phyloP scores from a whole-genome alignment of 2,329 filamentous ascomycete genomes.

The Pseudogymnoascus verrucosus region DNA sequence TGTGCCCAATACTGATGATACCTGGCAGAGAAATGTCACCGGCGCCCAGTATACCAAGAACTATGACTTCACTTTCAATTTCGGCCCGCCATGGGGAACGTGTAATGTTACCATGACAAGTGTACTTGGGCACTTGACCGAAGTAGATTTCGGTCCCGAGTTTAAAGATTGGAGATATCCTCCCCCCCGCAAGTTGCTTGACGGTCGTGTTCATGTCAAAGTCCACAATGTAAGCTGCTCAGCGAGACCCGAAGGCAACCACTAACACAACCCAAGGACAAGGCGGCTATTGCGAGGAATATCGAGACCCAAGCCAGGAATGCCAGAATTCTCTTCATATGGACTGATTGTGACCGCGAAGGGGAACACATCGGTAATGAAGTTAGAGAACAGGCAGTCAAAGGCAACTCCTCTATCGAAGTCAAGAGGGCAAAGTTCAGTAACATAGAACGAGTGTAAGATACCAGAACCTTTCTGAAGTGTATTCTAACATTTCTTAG shows the following conservation, averaged over 20 bases:
- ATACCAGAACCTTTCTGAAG: conserved; percentile 14
- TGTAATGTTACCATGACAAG: conserved; percentile 90
- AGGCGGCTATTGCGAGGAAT: conserved; percentile 73
- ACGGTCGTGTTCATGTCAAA: conserved; percentile 62
- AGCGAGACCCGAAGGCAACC: conserved; percentile 4
- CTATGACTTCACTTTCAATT: conserved; percentile 85
- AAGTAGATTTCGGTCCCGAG: conserved; percentile 64
- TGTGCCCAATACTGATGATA: conserved; percentile 8
- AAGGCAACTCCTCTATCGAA: conserved; percentile 64
- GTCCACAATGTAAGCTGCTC: conserved; percentile 52
- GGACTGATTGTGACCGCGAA: conserved; percentile 98
- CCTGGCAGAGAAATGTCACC: conserved; percentile 19
- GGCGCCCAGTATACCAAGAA: conserved; percentile 73
- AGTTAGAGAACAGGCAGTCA: conserved; percentile 71
- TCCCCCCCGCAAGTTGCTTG: conserved; percentile 70
- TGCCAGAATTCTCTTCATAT: conserved; percentile 77
- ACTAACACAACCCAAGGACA: conserved; percentile 47
- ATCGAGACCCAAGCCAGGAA: conserved; percentile 70
- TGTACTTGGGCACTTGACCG: conserved; percentile 79
- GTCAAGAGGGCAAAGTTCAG: conserved; percentile 87
- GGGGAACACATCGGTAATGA: conserved; percentile 94
- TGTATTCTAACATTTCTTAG: conserved; percentile 35
- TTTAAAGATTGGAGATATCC: conserved; percentile 78
- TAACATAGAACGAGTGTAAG: conserved; percentile 85
- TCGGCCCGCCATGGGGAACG: conserved; percentile 68